A percentile compares a stretch with the other conserved stretches of the same genome.
Conservation (phyloP, 192 early-diverging fungal species). For the Coemansia sp. region DNA sequence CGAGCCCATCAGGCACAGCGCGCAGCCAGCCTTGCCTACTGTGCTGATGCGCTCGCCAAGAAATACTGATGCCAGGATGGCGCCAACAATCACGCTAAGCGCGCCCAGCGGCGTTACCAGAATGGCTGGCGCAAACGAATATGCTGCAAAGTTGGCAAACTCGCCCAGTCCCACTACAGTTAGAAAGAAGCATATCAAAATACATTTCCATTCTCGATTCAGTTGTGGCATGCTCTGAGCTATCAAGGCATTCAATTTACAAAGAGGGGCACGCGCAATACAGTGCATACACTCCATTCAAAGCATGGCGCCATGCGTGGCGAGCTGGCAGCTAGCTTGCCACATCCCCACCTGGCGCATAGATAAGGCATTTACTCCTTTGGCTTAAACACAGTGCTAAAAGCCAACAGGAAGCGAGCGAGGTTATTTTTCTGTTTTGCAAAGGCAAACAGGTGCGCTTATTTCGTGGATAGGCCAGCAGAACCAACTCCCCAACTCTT, state of each 20-base stretch:
- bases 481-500: no score
- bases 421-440: no score
- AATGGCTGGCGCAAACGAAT: slow-evolving; percentile 94
- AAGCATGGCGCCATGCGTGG: slow-evolving; percentile 1
- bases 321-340: neutral
- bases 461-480: no score
- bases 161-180: slow-evolving; percentile 86
- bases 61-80: slow-evolving; percentile 84
- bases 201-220: neutral
- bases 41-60: slow-evolving; percentile 81
- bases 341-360: no score
- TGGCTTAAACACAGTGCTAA: no score
- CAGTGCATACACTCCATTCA: neutral
- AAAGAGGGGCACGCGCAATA: neutral
- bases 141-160: slow-evolving; percentile 92
- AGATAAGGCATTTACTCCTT: no score
- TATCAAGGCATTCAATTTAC: no score
- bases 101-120: slow-evolving; percentile 93
- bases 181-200: neutral
- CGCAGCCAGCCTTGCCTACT: slow-evolving; percentile 86
- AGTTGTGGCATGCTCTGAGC: no score
- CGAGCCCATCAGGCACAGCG: slow-evolving; percentile 84
- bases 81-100: slow-evolving; percentile 83
- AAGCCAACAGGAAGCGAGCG: no score
- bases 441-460: no score